A percentile compares a stretch with the other conserved stretches of the same genome.
phyloP scores from a whole-genome alignment of 192 early-diverging fungal species.

The Mortierella hygrophila region DNA sequence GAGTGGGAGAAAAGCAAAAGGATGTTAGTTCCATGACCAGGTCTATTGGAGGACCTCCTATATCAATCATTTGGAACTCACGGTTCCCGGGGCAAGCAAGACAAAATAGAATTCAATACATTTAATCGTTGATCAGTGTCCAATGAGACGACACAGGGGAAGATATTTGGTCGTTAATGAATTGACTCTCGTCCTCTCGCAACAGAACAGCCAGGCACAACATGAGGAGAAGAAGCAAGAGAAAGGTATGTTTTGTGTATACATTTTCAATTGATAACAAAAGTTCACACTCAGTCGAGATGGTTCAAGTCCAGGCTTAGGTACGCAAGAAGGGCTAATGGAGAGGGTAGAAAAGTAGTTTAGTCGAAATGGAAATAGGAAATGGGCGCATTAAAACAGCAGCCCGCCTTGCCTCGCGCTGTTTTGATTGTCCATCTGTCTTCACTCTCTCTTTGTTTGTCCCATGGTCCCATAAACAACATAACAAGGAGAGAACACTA shows the following conservation, averaged over 20 bases:
- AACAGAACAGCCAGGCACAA: neutral
- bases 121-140: too few species aligned
- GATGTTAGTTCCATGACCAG: neutral
- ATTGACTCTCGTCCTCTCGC: neutral
- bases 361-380: neutral
- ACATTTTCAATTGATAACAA: conserved; percentile 4
- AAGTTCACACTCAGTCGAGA: neutral
- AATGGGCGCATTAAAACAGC: neutral
- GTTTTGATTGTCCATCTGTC: neutral
- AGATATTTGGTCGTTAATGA: neutral
- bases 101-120: neutral
- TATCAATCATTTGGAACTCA: neutral
- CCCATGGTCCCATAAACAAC: neutral
- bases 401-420: neutral
- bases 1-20: neutral
- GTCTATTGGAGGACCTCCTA: neutral
- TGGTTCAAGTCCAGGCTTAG: conserved; percentile 5
- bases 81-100: conserved; percentile 1
- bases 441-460: neutral
- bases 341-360: neutral
- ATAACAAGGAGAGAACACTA: neutral
- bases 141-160: too few species aligned
- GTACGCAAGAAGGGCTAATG: neutral
- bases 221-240: neutral
- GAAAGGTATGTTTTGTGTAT: neutral